Base-by-base conservation (phyloP, 768 basidiomycete genomes). In the Podaxis pistillaris region DNA sequence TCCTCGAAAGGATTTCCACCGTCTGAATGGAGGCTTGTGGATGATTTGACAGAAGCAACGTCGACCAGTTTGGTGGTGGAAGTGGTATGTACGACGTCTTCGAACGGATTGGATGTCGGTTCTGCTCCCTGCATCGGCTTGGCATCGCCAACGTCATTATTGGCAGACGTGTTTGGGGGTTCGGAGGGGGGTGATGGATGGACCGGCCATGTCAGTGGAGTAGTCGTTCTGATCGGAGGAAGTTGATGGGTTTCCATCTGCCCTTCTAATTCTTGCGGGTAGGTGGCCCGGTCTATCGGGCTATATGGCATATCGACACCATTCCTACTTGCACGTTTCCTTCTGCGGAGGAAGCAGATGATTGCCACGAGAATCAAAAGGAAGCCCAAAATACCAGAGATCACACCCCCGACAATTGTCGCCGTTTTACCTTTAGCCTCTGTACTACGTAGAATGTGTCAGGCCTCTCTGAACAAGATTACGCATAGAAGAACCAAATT, bases 1-100 rank as follows among this genome's bases (percentile, higher is more conserved):
- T 55, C 52, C 40, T 61, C 60, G 17, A 55, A 54, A 22, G 60
- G 60, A 46, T 61, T 59, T 26, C n/a, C 13, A 41, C n/a, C 30
- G 13, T 54, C 30, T 13, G 30, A 19, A 13, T 50, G 52, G 3
- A 50, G 17, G 28, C 30, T 61, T 22, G 24, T 46, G n/a, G 24
- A 41, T 11, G 60, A 37, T 40, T 44, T 55, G 19, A 17, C 30
- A 7, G 60, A 61, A 13, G 24, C 22, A 7, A 47, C 19, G 41
- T 55, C 60, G 17, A 61, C n/a, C 2, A 61, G 52, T 46, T 19
- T 41, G 26, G 30, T 19, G 52, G 38, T 9, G 15, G 53, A 36
- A 19, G 37, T 19, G 54, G 26, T 1, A 19, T 37, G 11, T 12
- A 40, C 15, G 15, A 15, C 30, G 13, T 24, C 4, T 22, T 30